Evolutionary conservation across 495 filamentous ascomycete genomes (phyloP), one percentile per base, ranked within the genome.

Genomic region (Aspergillus incahuasiensis): DNA sequence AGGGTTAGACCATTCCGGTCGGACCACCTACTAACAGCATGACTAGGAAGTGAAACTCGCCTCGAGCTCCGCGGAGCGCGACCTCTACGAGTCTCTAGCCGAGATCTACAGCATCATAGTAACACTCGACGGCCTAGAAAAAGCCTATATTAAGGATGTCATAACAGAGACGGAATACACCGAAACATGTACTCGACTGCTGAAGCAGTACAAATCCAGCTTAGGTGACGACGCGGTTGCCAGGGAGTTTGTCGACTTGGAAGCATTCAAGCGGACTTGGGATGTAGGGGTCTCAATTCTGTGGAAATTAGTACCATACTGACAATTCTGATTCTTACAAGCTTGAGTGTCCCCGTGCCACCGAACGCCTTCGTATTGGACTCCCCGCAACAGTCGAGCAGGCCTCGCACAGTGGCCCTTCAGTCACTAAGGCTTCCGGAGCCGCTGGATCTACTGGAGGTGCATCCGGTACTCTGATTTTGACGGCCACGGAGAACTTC

Each of bases 81-180:
- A 97, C 65, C 83, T 97, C 4, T 89, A 95, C 73, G 94, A 97
- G 65, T 97, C 94, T 1, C 82, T 99, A 11, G 94, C 92, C 47
- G 94, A 99, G 65, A 86, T 99, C 47, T 97, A 97, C 73, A 95
- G 91, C 74, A 96, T 99, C 55, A 92, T 97, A 20, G 82, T 96
- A 54, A 97, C 94, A 0, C 75, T 99, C 19, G 94, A 99, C 64
- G 92, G 92, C 49, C 79, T 99, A 6, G 94, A 99, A 64, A 96
- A 95, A 68, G 95, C 94, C 13, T 97, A 92, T 74, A 86, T 97
- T 43, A 92, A 95, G 71, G 94, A 99, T 77, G 92, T 90, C 16
- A 89, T 99, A 41, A 82, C 86, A 6, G 92, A 97, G 67, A 76
- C 78, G 53, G 91, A 96, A 65, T 98, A 98, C 70, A 95, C 94